These are phyloP conservation scores for Rhodamnia argentea DNA, from an alignment of 345 rosid genomes.

Conservation along the genomic window DNA sequence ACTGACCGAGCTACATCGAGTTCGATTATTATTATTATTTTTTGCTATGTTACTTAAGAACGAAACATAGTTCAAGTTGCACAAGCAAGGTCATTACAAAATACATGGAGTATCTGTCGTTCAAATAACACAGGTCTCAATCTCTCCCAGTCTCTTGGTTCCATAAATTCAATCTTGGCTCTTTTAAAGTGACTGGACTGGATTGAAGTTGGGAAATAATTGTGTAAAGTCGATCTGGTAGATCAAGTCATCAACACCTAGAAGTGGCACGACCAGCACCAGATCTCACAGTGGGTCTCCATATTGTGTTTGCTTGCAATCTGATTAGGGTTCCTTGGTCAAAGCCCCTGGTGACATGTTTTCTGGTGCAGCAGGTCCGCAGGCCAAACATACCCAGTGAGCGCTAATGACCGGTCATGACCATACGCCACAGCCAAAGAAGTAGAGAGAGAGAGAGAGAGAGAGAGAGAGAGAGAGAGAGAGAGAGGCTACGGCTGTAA, in stretches of 20 bases:
- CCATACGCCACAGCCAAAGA: neutral
- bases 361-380: too few species aligned
- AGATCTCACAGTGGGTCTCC: neutral
- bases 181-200: neutral
- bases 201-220: neutral
- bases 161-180: too few species aligned
- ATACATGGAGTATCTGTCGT: neutral
- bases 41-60: neutral
- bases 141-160: too few species aligned
- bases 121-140: neutral
- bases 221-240: neutral
- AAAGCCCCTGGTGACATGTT: too few species aligned
- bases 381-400: neutral
- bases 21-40: rapidly evolving
- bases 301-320: neutral
- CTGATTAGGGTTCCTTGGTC: neutral
- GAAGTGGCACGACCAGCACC: neutral
- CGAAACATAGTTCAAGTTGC: neutral
- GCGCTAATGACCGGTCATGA: neutral
- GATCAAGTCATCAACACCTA: neutral
- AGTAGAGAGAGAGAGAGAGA: neutral
- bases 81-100: neutral
- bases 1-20: neutral
- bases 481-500: neutral
- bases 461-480: neutral